Conservation (phyloP, 345 rosid species). For the Lepidium didymum region DNA sequence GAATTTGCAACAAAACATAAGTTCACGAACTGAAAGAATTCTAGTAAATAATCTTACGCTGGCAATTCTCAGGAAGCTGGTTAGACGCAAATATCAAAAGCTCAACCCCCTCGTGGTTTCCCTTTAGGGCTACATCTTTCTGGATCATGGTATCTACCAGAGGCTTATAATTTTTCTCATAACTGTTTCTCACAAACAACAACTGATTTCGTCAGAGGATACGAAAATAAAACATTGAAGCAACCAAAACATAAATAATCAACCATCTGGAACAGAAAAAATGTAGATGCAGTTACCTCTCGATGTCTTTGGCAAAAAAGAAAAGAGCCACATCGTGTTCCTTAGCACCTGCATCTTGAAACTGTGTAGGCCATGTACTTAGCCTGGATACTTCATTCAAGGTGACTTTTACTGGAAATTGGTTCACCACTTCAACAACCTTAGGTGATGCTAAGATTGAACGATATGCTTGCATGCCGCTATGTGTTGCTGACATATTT, state of each 20-base stretch:
- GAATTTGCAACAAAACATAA: not conserved
- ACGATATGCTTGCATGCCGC: constrained; percentile 85
- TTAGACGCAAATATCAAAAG: constrained; percentile 80
- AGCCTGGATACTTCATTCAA: constrained; percentile 78
- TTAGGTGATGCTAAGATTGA: constrained; percentile 67
- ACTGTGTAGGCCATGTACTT: constrained; percentile 82
- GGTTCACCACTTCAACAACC: constrained; percentile 57
- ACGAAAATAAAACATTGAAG: not conserved
- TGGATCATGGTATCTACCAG: constrained; percentile 74
- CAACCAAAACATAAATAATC: not conserved
- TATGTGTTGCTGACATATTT: constrained; percentile 36
- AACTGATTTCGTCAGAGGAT: not conserved
- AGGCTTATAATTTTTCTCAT: constrained; percentile 65
- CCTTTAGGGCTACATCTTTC: constrained; percentile 83
- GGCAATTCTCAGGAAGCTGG: constrained; percentile 77
- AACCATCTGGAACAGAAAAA: not conserved
- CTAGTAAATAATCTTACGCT: constrained; percentile 54
- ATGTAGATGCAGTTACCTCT: constrained; percentile 42
- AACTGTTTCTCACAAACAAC: constrained; percentile 46
- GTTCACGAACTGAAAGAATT: not conserved
- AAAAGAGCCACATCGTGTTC: constrained; percentile 92
- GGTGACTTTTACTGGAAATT: constrained; percentile 47
- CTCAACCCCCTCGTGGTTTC: constrained; percentile 62
- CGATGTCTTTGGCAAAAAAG: constrained; percentile 88
- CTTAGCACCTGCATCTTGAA: constrained; percentile 55